Evolutionary conservation across 305 asterid genomes (phyloP).

Genomic region (Euphrasia arctica): DNA sequence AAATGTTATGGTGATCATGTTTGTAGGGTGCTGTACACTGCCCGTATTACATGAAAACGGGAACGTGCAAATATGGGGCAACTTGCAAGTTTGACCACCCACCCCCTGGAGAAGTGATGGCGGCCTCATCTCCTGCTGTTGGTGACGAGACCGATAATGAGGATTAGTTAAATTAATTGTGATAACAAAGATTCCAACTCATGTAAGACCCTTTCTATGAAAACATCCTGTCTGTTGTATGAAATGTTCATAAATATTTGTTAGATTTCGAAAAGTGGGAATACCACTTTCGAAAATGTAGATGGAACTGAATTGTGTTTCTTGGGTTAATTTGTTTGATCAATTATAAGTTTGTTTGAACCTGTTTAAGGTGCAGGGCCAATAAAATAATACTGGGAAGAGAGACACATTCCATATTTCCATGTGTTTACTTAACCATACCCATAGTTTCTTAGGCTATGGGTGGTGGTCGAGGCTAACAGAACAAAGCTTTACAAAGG

Average conservation of each 20-base stretch:
- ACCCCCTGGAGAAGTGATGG: conserved; percentile 91
- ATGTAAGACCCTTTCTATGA: conserved; percentile 3
- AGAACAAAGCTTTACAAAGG: too few relatives aligned
- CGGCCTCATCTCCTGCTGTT: conserved; percentile 31
- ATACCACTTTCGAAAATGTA: neutral
- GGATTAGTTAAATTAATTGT: neutral
- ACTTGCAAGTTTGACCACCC: conserved; percentile 95
- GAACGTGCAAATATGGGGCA: conserved; percentile 84
- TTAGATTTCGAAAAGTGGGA: too few relatives aligned
- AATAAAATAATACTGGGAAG: too few relatives aligned
- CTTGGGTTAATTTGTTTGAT: conserved; percentile 3
- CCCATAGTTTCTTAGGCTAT: too few relatives aligned
- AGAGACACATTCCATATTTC: too few relatives aligned
- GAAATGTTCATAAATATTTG: conserved; percentile 2
- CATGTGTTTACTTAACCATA: too few relatives aligned
- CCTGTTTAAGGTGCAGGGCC: too few relatives aligned
- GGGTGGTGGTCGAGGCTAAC: too few relatives aligned
- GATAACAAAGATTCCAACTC: neutral
- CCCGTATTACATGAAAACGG: conserved; percentile 94
- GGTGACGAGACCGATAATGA: conserved; percentile 32
- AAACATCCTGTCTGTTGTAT: conserved; percentile 11
- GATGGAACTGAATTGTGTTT: neutral
- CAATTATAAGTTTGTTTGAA: neutral
- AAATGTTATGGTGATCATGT: conserved; percentile 17
- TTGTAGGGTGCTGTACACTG: conserved; percentile 84